Conservation (phyloP, 441 rosid species). For the Macaranga tanarius region DNA sequence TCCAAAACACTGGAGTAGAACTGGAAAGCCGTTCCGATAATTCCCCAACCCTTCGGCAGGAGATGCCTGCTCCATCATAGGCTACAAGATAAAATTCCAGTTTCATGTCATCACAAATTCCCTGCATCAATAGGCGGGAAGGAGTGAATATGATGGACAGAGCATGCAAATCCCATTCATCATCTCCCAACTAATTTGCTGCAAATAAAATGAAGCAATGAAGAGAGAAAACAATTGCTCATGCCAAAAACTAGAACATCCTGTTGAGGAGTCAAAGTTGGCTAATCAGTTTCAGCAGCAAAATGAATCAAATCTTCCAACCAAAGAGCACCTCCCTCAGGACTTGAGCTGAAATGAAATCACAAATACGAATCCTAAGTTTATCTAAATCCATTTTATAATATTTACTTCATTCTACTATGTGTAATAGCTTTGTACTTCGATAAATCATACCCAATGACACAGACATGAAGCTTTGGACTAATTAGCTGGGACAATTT, state of each 20-base stretch:
- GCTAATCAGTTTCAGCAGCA: constrained; percentile 7
- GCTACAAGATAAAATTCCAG: constrained; percentile 69
- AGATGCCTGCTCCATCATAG: constrained; percentile 71
- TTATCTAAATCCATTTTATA: neutral
- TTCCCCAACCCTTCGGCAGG: constrained; percentile 73
- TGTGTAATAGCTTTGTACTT: too few species aligned
- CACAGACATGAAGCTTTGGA: neutral
- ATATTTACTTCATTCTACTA: neutral
- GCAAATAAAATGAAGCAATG: neutral
- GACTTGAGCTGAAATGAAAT: constrained; percentile 3
- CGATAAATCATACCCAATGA: neutral
- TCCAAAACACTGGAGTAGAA: constrained; percentile 69
- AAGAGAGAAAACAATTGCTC: neutral
- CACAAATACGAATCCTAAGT: too few species aligned
- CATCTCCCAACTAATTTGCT: constrained; percentile 17
- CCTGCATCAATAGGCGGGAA: constrained; percentile 51
- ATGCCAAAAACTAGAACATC: constrained; percentile 10
- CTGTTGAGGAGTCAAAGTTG: neutral
- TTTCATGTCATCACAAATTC: constrained; percentile 56
- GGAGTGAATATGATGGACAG: constrained; percentile 20
- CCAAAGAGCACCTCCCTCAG: neutral
- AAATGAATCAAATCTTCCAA: constrained; percentile 5
- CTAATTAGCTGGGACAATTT: neutral
- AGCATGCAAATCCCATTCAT: constrained; percentile 18
- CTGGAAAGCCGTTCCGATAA: constrained; percentile 39